These are phyloP conservation scores for Rehmannia glutinosa DNA, from an alignment of 257 asterid genomes.

Conservation along the genomic window DNA sequence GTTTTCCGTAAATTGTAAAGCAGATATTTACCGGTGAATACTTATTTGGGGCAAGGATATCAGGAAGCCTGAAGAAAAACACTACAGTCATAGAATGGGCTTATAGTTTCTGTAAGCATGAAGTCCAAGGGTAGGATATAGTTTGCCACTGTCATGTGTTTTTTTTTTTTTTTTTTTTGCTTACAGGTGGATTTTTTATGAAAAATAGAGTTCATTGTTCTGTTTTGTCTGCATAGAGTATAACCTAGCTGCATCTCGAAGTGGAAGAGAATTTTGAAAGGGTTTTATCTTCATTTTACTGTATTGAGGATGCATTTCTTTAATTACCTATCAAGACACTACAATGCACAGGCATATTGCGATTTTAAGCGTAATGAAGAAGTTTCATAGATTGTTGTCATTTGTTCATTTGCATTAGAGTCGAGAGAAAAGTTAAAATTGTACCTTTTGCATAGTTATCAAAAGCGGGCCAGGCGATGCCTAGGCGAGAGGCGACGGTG, in stretches of 20 bases:
- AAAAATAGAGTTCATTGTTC: background rate
- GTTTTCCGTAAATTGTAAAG: background rate
- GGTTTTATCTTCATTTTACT: background rate
- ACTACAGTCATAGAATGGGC: background rate
- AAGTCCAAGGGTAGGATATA: background rate
- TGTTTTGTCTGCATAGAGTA: too few species aligned
- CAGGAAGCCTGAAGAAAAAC: background rate
- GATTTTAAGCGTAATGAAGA: background rate
- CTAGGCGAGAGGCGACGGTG: too few species aligned
- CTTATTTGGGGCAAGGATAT: background rate
- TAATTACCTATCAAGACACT: background rate
- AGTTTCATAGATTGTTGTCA: background rate
- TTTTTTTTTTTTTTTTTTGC: background rate
- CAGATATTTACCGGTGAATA: background rate
- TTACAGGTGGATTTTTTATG: background rate
- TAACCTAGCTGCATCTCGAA: too few species aligned
- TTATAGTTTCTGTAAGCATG: background rate
- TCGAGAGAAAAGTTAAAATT: background rate
- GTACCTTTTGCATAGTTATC: background rate
- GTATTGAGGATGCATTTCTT: background rate
- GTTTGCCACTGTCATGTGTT: background rate
- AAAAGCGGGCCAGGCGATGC: too few species aligned
- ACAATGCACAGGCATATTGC: background rate
- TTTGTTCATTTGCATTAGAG: background rate
- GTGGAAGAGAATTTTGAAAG: background rate